Percentiles rank a stretch among this genome's conserved stretches.
Evolutionary conservation across 768 basidiomycete species (phyloP).

Genomic region (Mycena olivaceomarginata): DNA sequence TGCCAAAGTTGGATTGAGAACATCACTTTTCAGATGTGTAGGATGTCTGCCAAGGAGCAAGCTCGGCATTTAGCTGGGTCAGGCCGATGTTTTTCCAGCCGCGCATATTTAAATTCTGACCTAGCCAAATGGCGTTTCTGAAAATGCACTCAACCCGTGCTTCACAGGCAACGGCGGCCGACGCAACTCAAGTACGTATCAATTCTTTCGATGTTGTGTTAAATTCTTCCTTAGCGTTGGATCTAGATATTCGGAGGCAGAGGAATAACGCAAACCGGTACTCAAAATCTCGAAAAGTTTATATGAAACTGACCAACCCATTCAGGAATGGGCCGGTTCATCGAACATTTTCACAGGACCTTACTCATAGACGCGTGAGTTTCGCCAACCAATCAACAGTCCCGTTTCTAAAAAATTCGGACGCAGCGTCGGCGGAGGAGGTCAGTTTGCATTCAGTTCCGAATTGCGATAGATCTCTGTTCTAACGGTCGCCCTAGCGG

Average conservation of each 20-base stretch:
- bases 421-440: conserved; percentile 79
- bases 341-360: conserved; percentile 83
- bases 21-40: conserved; percentile 90
- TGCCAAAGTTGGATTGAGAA: conserved; percentile 90
- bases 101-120: background rate
- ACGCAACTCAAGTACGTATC: conserved; percentile 77
- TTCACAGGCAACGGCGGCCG: conserved; percentile 79
- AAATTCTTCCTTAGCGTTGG: conserved; percentile 15
- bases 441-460: conserved; percentile 46
- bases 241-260: conserved; percentile 88
- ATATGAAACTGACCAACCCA: conserved; percentile 34
- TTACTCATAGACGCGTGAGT: conserved; percentile 78
- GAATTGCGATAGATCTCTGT: conserved; percentile 11
- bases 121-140: conserved; percentile 79
- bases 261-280: conserved; percentile 88
- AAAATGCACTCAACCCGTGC: conserved; percentile 81
- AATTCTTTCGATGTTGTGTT: conserved; percentile 6
- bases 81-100: conserved; percentile 29
- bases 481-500: conserved; percentile 62
- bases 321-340: conserved; percentile 73
- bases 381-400: background rate
- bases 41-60: conserved; percentile 90
- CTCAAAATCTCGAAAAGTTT: conserved; percentile 47
- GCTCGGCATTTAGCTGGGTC: conserved; percentile 85
- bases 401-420: conserved; percentile 7